These are phyloP conservation scores for Mrakiaceae sp. DNA, from an alignment of 1,284 basidiomycete species.

Conservation along the genomic window DNA sequence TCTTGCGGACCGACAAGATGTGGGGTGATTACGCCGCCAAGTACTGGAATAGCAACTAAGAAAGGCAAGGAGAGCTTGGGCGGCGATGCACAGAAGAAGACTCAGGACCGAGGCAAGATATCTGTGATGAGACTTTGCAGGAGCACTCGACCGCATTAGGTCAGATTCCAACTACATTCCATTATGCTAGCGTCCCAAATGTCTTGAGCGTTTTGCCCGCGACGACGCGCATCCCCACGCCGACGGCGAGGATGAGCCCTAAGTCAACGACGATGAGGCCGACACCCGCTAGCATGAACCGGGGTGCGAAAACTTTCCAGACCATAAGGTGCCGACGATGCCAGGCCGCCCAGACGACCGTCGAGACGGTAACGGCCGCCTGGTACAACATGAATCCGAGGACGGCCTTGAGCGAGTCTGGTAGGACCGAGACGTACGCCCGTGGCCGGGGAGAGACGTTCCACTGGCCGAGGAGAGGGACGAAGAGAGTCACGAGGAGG, in stretches of 20 bases:
- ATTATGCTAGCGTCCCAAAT: constrained; percentile 22
- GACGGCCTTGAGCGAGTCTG: constrained; percentile 40
- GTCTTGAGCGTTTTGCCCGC: constrained; percentile 33
- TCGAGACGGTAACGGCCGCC: constrained; percentile 52
- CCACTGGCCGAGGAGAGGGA: constrained; percentile 73
- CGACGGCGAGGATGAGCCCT: constrained; percentile 34
- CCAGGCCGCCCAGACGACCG: constrained; percentile 60
- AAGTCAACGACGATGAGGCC: constrained; percentile 39
- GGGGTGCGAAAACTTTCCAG: constrained; percentile 95
- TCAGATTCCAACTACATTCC: not conserved
- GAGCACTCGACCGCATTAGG: not conserved
- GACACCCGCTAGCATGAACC: constrained; percentile 68
- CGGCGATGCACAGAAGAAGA: too few species aligned
- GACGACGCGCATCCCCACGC: constrained; percentile 29
- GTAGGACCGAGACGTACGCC: constrained; percentile 29
- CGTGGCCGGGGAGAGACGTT: constrained; percentile 58
- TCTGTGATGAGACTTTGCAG: not conserved
- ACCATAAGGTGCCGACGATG: constrained; percentile 91
- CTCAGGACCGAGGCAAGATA: too few species aligned
- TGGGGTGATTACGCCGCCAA: not conserved
- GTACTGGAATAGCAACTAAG: not conserved
- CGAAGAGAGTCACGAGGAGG: constrained; percentile 51
- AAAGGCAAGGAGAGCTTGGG: too few species aligned
- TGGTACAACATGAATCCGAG: constrained; percentile 63
- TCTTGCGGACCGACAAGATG: not conserved